Percentiles rank a stretch among this genome's conserved stretches.
Evolutionary conservation across 2,329 filamentous ascomycete species (phyloP).

Genomic region (Orbilia blumenaviensis): DNA sequence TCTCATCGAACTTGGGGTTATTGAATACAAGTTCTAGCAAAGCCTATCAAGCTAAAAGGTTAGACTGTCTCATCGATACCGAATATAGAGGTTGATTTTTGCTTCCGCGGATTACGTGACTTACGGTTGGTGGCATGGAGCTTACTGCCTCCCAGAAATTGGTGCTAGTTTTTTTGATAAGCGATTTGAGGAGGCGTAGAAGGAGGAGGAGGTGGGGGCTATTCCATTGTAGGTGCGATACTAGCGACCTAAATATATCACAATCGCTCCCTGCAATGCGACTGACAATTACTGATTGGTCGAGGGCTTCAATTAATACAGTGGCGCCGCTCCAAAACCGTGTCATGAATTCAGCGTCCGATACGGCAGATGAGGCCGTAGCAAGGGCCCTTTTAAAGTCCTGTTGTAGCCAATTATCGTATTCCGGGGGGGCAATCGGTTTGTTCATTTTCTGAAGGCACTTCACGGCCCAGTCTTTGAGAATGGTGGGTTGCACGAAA

Average conservation of each 20-base stretch:
- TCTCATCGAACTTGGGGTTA: conserved; percentile 55
- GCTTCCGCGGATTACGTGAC: neutral
- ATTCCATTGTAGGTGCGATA: conserved; percentile 56
- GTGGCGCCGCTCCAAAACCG: conserved; percentile 55
- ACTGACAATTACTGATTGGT: conserved; percentile 55
- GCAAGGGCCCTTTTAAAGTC: conserved; percentile 53
- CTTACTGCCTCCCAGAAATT: conserved; percentile 57
- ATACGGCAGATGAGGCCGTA: conserved; percentile 48
- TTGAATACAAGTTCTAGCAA: conserved; percentile 56
- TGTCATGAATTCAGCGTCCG: conserved; percentile 39
- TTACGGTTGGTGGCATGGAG: conserved; percentile 48
- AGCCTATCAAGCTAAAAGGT: conserved; percentile 28
- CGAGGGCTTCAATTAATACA: conserved; percentile 55
- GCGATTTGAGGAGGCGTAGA: conserved; percentile 55
- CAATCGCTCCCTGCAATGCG: conserved; percentile 57
- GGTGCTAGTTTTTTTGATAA: conserved; percentile 56
- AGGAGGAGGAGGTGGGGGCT: conserved; percentile 55
- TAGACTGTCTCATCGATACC: conserved; percentile 31
- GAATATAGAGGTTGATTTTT: neutral
- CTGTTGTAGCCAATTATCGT: conserved; percentile 55
- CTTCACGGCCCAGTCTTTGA: conserved; percentile 54
- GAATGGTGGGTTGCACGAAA: conserved; percentile 53
- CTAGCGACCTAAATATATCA: conserved; percentile 56
- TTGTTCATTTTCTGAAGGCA: conserved; percentile 55
- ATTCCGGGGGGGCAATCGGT: conserved; percentile 51